Conservation (phyloP, 129 eudicot genomes). For the Helianthus annuus region HanXRQr2.0-SUNRISE NC_035442.2:159121921-159122420, state of each 20-base stretch:
- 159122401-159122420: constrained; percentile 33
- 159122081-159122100: constrained; percentile 33
- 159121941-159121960: too few species aligned
- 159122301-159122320: constrained; percentile 29
- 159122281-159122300: constrained; percentile 35
- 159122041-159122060: constrained; percentile 32
- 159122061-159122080: constrained; percentile 36
- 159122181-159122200: neutral
- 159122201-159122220: constrained; percentile 31
- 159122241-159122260: constrained; percentile 37
- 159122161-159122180: too few species aligned
- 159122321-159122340: neutral
- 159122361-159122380: too few species aligned
- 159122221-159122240: constrained; percentile 36
- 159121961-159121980: too few species aligned
- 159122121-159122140: constrained; percentile 5
- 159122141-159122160: neutral
- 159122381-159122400: neutral
- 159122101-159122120: constrained; percentile 13
- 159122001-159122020: neutral
- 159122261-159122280: constrained; percentile 37
- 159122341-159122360: too few species aligned
- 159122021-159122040: constrained; percentile 33
- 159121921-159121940: too few species aligned
- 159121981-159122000: constrained; percentile 14